Percentiles rank a stretch among this genome's conserved stretches.
These are phyloP conservation scores for Arctium minus DNA, from an alignment of 129 eudicot species.

Conservation along the genomic window DNA sequence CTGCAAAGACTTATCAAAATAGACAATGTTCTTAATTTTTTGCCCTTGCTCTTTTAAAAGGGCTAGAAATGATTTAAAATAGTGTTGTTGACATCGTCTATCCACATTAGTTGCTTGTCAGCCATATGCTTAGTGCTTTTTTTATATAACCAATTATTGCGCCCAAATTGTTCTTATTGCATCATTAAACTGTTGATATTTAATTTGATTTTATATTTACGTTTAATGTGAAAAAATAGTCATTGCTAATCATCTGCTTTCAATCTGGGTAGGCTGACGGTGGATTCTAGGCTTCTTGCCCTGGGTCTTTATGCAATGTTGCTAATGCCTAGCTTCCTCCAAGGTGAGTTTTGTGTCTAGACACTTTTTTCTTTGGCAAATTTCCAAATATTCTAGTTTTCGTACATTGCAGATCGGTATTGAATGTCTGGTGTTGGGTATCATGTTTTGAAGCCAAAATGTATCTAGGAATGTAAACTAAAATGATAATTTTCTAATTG, in stretches of 20 bases:
- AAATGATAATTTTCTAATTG: no score
- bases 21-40: not conserved
- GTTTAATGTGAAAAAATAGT: not conserved
- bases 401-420: no score
- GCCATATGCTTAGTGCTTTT: no score
- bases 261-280: no score
- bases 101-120: not conserved
- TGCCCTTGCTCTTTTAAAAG: not conserved
- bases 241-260: constrained; percentile 21
- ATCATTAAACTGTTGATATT: not conserved
- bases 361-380: not conserved
- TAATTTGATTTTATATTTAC: not conserved
- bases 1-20: not conserved
- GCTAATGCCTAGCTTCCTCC: no score
- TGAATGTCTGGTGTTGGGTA: no score
- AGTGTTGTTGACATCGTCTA: not conserved
- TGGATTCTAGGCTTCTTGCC: no score
- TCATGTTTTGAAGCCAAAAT: no score
- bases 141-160: not conserved
- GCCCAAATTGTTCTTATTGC: not conserved
- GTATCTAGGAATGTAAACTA: no score
- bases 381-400: not conserved
- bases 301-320: no score
- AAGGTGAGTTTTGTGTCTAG: no score
- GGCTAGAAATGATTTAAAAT: not conserved